Base-by-base conservation (phyloP, 148 eudicot genomes). In the Amaranthus palmeri region DNA sequence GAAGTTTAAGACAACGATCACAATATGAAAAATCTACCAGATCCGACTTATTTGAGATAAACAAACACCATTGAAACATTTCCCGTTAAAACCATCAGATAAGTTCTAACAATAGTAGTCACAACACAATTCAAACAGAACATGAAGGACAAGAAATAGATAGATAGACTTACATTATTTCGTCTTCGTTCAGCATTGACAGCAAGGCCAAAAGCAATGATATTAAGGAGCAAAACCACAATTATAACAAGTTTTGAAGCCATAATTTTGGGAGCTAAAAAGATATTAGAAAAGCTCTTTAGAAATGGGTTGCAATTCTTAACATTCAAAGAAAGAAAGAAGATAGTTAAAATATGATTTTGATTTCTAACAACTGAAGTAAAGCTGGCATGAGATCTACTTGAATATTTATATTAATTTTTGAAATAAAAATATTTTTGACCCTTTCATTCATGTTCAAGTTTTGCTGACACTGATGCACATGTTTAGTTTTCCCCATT, bases 181-280 rank as follows among this genome's bases (percentile, higher is more conserved):
- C 91, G 83, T 40, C 88, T 80, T 71, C 84, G 88, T 74, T 90
- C 96, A 75, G 96, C 96, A 61, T 90, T 90, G 75, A 90, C 84
- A 66, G 96, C 92, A 44, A 90, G 81, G 55, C 88, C 96, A 54
- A 90, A 90, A 50, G 92, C 96, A 42, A 90, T 82, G 62, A 85
- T 68, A 78, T 88, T 85, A 53, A 90, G 80, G 45, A 86, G 52
- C 66, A 86, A 85, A 61, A 90, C 73, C 0, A 73, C 49, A 4
- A 77, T 14, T 70, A 86, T 54, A 10, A 90, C 65, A 36, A 85
- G 41, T 67, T 86, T 90, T 36, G 92, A 90, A 68, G 92, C 92
- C 96, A 90, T 88, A 76, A 63, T 55, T 56, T 25, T 52, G 53
- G n/a, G 52, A 64, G 62, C 14, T 48, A 42, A 4, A 48, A 51